Evolutionary conservation across 208 protist genomes (phyloP), one percentile per base, ranked within the genome.

Genomic region (Leishmania amazonensis): DNA sequence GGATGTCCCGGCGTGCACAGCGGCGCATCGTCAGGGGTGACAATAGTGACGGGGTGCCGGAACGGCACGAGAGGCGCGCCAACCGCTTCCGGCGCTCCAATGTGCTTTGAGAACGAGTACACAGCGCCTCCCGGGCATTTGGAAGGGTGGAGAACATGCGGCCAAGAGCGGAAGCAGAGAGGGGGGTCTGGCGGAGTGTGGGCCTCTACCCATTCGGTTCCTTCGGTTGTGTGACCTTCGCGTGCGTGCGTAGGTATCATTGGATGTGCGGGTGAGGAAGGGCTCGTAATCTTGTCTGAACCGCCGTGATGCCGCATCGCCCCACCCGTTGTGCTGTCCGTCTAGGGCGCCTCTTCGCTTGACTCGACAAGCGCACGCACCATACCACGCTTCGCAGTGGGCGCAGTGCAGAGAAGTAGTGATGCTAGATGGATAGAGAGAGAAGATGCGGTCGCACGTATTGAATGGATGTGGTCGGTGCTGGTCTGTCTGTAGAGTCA

Each of bases 21-120:
- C 79, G 70, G 72, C 80, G 80, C 42, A 1, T 53, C 38, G 51
- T 78, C 53, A 78, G 35, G 31, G 77, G 42, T 49, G 58, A 45
- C 58, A 65, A 35, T 35, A 80, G 76, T 24, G 67, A 4, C 9
- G 75, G 57, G 57, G 78, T 8, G n/a, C 58, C 79, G 1, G 76
- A 54, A 28, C 87, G 78, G 40, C 87, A 81, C 6, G 87, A 90
- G 78, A 62, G 87, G 40, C 84, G 87, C 13, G 80, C 68, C 15
- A 79, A 81, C 24, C 87, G 85, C 45, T 90, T 90, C 60, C 76
- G 77, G 7, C 81, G 87, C 28, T 77, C 81, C 17, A 79, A 81
- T 42, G 85, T 80, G 0, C 53, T 91, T 38, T 89, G 79, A 83
- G 28, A 40, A 47, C 47, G 47, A 35, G n/a, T 13, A 6, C 51